Conservation (phyloP, 2,329 filamentous ascomycete species). For the Trichophyton mentagrophytes region DNA sequence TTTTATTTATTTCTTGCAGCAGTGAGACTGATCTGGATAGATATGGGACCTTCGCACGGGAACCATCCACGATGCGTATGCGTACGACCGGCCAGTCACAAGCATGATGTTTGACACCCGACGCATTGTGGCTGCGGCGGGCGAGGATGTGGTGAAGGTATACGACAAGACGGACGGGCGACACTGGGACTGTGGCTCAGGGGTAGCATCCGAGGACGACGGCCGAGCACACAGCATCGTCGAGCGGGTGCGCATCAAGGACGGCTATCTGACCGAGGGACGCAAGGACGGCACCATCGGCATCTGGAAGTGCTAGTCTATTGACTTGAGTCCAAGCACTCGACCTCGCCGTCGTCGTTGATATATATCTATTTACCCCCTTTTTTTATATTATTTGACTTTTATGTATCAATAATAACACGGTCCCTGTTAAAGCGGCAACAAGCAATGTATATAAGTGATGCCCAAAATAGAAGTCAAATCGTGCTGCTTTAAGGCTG, state of each 20-base stretch:
- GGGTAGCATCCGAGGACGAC: constrained; percentile 53
- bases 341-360: not conserved
- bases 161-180: constrained; percentile 94
- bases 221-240: constrained; percentile 55
- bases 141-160: constrained; percentile 89
- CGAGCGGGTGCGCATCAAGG: constrained; percentile 77
- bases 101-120: constrained; percentile 95
- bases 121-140: constrained; percentile 77
- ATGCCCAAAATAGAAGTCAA: not conserved
- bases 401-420: not conserved
- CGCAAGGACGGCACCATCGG: constrained; percentile 77
- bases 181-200: constrained; percentile 93
- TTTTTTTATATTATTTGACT: not conserved
- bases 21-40: constrained; percentile 35
- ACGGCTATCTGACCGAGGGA: constrained; percentile 88
- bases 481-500: not conserved
- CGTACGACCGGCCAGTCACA: constrained; percentile 81
- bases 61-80: constrained; percentile 89
- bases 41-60: constrained; percentile 98
- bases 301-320: constrained; percentile 62
- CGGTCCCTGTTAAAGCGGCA: not conserved
- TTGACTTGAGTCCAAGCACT: not conserved
- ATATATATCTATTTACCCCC: not conserved
- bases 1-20: no score
- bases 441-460: not conserved